Evolutionary conservation across 176 grass and related monocot species (phyloP).

Genomic region (Tillandsia fasciculata): DNA sequence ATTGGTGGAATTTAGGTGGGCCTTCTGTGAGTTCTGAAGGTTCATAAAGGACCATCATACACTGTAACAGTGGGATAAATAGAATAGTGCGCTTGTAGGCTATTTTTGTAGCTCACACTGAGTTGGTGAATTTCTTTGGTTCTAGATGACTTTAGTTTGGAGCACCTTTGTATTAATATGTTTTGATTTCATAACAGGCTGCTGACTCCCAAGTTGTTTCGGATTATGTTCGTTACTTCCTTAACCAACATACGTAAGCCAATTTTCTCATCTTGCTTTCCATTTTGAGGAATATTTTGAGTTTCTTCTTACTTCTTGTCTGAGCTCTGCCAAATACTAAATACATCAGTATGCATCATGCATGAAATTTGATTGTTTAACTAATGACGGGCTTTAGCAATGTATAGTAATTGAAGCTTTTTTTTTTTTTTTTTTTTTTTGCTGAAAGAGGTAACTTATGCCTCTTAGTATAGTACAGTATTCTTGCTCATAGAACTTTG

Average conservation of each 20-base stretch:
- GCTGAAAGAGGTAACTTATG: too few species aligned
- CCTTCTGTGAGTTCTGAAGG: constrained; percentile 12
- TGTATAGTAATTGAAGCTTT: too few species aligned
- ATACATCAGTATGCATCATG: background rate
- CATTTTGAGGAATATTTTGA: background rate
- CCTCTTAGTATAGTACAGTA: too few species aligned
- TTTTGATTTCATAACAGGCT: constrained; percentile 43
- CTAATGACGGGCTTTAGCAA: too few species aligned
- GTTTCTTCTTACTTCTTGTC: background rate
- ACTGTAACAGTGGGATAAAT: constrained; percentile 1
- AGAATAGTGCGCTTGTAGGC: background rate
- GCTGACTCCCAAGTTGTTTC: constrained; percentile 91
- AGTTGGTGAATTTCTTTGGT: background rate
- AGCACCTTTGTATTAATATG: constrained; percentile 3
- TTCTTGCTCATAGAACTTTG: too few species aligned
- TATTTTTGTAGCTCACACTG: background rate
- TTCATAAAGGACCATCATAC: constrained; percentile 30
- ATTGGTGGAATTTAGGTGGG: constrained; percentile 36
- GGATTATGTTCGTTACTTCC: constrained; percentile 95
- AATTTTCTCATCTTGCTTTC: background rate
- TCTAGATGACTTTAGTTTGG: background rate
- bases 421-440: too few species aligned
- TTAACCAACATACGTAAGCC: constrained; percentile 95
- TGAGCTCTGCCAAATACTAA: background rate
- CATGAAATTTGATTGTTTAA: background rate